Conservation (phyloP, 495 filamentous ascomycete genomes). For the Penicillium subrubescens region DNA sequence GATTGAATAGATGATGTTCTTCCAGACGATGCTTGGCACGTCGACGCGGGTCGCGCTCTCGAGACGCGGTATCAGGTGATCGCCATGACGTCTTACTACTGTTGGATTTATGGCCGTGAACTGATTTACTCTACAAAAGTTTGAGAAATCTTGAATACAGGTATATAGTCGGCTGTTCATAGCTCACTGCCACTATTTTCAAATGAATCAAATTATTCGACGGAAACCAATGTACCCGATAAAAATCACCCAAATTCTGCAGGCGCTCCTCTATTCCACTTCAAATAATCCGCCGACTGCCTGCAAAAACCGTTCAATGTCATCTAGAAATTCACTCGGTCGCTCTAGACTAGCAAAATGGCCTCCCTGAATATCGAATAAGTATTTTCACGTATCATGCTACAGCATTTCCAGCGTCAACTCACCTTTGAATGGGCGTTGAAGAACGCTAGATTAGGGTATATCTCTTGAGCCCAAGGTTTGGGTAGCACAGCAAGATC, state of each 20-base stretch:
- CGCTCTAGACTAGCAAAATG: conserved; percentile 30
- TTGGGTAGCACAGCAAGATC: conserved; percentile 48
- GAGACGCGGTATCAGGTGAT: conserved; percentile 44
- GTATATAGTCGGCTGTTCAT: too few species aligned
- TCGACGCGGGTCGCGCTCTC: conserved; percentile 9
- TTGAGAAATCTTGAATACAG: too few species aligned
- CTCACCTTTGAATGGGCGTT: conserved; percentile 40
- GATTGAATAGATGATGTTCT: background rate
- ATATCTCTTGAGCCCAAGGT: conserved; percentile 44
- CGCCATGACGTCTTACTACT: background rate
- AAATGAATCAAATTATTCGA: too few species aligned
- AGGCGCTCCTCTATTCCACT: too few species aligned
- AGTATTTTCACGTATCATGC: background rate
- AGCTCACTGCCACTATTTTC: too few species aligned
- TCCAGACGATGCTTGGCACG: background rate
- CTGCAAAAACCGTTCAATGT: conserved; percentile 22
- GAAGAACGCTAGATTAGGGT: conserved; percentile 42
- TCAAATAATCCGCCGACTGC: too few species aligned
- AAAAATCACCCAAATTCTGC: too few species aligned
- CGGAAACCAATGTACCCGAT: too few species aligned
- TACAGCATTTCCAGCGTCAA: background rate
- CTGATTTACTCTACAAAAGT: too few species aligned
- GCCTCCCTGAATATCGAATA: conserved; percentile 15
- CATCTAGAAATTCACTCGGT: conserved; percentile 9
- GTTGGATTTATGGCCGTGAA: too few species aligned